phyloP scores from a whole-genome alignment of 345 rosid species.

The Melaleuca quinquenervia region DNA sequence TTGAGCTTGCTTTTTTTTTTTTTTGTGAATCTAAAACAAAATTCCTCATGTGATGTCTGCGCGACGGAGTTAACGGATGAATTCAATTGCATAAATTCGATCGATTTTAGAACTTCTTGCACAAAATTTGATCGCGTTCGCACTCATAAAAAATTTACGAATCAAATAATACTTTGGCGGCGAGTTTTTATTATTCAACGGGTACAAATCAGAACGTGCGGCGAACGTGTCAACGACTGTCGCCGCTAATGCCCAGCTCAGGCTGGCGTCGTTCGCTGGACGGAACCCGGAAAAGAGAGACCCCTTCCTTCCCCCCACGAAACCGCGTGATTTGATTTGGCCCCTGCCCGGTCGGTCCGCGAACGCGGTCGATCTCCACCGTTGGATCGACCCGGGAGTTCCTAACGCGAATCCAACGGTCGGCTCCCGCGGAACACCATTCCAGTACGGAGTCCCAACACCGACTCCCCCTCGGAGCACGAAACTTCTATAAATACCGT shows the following conservation, averaged over 20 bases:
- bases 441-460: too few species aligned
- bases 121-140: neutral
- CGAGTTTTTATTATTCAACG: too few species aligned
- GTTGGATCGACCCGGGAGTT: neutral
- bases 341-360: neutral
- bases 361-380: neutral
- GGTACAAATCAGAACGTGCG: neutral
- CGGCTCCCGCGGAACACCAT: neutral
- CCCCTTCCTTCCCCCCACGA: too few species aligned
- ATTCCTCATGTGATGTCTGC: too few species aligned
- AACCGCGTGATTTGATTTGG: neutral
- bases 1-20: neutral
- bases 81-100: accelerated
- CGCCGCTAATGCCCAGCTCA: neutral
- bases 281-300: too few species aligned
- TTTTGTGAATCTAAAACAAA: neutral
- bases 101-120: accelerated
- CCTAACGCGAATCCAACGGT: neutral
- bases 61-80: accelerated
- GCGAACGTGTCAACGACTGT: neutral
- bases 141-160: accelerated
- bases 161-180: too few species aligned
- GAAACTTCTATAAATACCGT: neutral
- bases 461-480: too few species aligned
- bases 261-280: too few species aligned